Evolutionary conservation across 441 rosid species (phyloP), one percentile per base, ranked within the genome.

Genomic region (Erodium chrysanthum): DNA sequence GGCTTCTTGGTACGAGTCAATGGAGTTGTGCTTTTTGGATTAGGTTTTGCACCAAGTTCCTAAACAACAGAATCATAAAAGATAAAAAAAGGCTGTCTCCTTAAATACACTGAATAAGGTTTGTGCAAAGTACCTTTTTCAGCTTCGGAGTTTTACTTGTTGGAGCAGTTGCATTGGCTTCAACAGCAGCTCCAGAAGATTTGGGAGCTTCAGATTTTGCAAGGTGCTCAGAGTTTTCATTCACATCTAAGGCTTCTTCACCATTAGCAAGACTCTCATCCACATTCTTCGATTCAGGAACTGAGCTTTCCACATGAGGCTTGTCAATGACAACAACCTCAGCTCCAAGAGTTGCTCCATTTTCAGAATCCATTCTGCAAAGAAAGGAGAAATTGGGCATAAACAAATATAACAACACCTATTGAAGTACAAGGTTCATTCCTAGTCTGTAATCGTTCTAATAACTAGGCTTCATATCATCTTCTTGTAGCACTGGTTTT

Each of bases 1-100:
- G 77, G 70, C 70, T 74, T 85, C 50, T 83, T 89, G 69, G 73
- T 75, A 64, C 62, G 75, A 72, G 83, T 68, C 72, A 79, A 64
- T 1, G 79, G 73, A 68, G 78, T 74, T 2, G 76, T 4, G 70
- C 74, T 80, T 81, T 73, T 89, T 76, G 67, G 48, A 70, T 67
- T 83, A 50, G 86, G 58, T 72, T 83, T 86, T 29, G 76, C 88
- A 76, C 81, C 27, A 56, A 18, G 62, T 22, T 22, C 62, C 62
- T 56, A 10, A 22, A 20, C 27, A 56, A 12, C 18, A 1, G 10
- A 22, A 56, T n/a, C 62, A 17, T 20, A 17, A 1, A 56, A 20
- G 62, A 56, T 17, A 56, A 22, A 56, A 14, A 52, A 17, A 56
- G 10, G 1, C 2, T 20, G 11, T 2, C 61, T 54, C 2, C 7